Base-by-base conservation (phyloP, 108 stramenopile species). In the Discostella pseudostelligera region DNA sequence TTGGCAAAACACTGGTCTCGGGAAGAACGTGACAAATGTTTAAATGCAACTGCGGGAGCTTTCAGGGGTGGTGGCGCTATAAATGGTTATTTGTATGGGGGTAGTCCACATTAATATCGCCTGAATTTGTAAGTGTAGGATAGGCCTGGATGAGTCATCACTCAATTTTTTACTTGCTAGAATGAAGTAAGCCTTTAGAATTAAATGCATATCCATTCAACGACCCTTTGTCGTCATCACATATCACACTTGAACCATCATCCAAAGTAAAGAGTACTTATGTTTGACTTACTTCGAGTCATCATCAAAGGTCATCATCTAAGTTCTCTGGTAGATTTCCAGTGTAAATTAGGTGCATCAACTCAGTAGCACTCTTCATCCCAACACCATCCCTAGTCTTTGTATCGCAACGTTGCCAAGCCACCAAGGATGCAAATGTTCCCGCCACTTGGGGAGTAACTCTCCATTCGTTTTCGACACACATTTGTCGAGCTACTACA, bases 1-100 rank as follows among this genome's bases (percentile, higher is more conserved):
- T 84, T 96, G 79, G 96, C 90, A 10, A 63, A 78, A 50, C 39
- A 39, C 26, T 96, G 96, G 96, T 67, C 77, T 8, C 45, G 70
- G 9, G 84, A 90, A 43, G 85, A 95, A 77, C 72, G 80, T 40
- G 81, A 88, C 68, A 67, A 59, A 24, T 95, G 93, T 56, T 70
- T 90, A 17, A 72, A 76, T 61, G 89, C 80, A 32, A 92, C 91
- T 25, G 78, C 83, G 2, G 85, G 43, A 25, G 86, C 88, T 8
- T 92, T 92, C 47, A 76, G 50, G 39, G 82, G 76, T n/a, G 91
- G 88, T 5, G 88, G 88, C 0, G 76, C 56, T 3, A 72, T 92
- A 22, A 92, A 92, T 65, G 63, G 71, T 11, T 83, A 89, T 66
- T 54, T 92, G 37, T 59, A 68, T 44, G 90, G 90, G 2, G 81